Evolutionary conservation across 495 filamentous ascomycete genomes (phyloP).

Genomic region (Talaromyces thailandensis): DNA sequence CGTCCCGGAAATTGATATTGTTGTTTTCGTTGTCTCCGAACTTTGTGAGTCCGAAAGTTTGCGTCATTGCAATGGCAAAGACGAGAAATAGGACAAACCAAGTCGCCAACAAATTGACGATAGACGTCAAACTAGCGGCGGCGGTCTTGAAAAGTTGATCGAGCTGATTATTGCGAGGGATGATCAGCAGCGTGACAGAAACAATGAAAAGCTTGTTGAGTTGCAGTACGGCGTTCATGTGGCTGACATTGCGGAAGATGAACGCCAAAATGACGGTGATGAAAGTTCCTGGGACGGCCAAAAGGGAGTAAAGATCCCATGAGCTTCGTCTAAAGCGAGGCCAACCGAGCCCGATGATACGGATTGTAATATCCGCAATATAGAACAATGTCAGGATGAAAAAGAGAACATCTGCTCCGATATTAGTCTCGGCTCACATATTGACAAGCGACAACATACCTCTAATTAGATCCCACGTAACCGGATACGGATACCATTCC

Average conservation of each 20-base stretch:
- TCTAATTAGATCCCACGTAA: constrained; percentile 56
- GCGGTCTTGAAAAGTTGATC: constrained; percentile 99
- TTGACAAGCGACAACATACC: constrained; percentile 19
- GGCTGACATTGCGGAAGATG: constrained; percentile 24
- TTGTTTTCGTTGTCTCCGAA: constrained; percentile 64
- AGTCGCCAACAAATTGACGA: constrained; percentile 87
- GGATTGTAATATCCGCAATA: constrained; percentile 73
- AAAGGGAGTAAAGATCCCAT: constrained; percentile 87
- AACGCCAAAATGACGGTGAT: constrained; percentile 62
- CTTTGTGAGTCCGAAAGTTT: constrained; percentile 90
- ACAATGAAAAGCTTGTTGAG: constrained; percentile 93
- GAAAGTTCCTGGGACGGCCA: constrained; percentile 79
- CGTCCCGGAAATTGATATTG: constrained; percentile 89
- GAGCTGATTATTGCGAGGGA: constrained; percentile 92
- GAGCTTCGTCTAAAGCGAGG: constrained; percentile 84
- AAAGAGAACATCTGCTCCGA: constrained; percentile 55
- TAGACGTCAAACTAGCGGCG: constrained; percentile 84
- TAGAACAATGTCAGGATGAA: constrained; percentile 79
- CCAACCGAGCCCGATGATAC: constrained; percentile 86
- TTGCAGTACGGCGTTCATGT: constrained; percentile 55
- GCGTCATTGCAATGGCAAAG: constrained; percentile 92
- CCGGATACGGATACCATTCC: constrained; percentile 72
- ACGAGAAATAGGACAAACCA: constrained; percentile 97
- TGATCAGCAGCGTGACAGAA: constrained; percentile 81
- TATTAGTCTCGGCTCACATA: constrained; percentile 5